A percentile compares a stretch with the other conserved stretches of the same genome.
Conservation (phyloP, 257 asterid genomes). For the Paulownia fortunei region DNA sequence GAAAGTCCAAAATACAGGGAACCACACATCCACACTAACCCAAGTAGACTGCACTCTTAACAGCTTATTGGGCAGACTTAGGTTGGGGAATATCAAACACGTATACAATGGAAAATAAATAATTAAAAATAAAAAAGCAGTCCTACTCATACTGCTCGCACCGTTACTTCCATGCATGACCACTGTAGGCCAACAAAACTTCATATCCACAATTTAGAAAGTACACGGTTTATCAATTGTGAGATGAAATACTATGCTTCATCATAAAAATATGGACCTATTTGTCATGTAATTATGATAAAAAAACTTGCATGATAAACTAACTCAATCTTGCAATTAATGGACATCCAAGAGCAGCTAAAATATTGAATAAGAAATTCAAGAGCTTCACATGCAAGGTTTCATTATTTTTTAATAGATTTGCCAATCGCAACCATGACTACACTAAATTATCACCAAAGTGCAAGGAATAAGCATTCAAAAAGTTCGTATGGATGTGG, state of each 20-base stretch:
- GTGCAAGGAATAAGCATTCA: not conserved
- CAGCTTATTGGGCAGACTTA: not conserved
- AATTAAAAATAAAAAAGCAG: not conserved
- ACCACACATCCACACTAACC: not conserved
- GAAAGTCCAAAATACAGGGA: not conserved
- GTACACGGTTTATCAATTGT: not conserved
- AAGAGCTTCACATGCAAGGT: not conserved
- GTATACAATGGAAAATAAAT: not conserved
- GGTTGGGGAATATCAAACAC: not conserved
- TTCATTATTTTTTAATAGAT: not conserved
- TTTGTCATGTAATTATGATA: not conserved
- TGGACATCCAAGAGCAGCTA: constrained; percentile 10
- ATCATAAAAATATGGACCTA: not conserved
- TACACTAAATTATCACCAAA: not conserved
- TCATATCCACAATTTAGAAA: not conserved
- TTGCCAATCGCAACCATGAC: not conserved
- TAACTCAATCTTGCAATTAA: not conserved
- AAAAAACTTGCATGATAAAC: not conserved
- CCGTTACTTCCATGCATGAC: not conserved
- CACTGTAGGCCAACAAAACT: not conserved
- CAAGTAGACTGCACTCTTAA: not conserved
- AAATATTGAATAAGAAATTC: constrained; percentile 1
- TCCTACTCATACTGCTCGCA: not conserved
- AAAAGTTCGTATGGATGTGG: not conserved
- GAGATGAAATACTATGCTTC: constrained; percentile 11